A percentile compares a stretch with the other conserved stretches of the same genome.
Conservation (phyloP, 2,329 filamentous ascomycete genomes). For the Penicillium occitanis region DNA sequence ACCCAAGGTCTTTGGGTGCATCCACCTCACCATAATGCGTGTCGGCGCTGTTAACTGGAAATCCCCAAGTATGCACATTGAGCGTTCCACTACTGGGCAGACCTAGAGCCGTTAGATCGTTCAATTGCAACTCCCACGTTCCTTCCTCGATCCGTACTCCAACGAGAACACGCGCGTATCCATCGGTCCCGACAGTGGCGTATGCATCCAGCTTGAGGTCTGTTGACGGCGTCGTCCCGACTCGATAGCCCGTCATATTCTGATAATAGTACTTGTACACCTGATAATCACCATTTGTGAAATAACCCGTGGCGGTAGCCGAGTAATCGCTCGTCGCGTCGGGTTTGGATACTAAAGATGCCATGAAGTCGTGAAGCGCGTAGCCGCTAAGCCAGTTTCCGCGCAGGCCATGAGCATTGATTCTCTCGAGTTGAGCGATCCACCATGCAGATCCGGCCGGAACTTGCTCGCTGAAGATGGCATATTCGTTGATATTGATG, state of each 20-base stretch:
- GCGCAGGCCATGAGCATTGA: conserved; percentile 43
- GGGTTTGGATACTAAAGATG: conserved; percentile 32
- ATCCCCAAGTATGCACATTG: conserved; percentile 34
- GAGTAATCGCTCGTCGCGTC: conserved; percentile 27
- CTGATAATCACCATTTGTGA: conserved; percentile 46
- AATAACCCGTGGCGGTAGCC: conserved; percentile 37
- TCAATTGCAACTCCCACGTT: conserved; percentile 38
- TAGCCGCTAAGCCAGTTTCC: conserved; percentile 47
- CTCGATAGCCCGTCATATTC: conserved; percentile 46
- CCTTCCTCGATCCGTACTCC: conserved; percentile 35
- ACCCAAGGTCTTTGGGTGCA: conserved; percentile 34
- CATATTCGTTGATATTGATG: conserved; percentile 55
- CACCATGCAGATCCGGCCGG: conserved; percentile 47
- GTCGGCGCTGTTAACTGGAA: conserved; percentile 21
- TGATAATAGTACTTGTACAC: conserved; percentile 51
- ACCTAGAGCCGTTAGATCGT: conserved; percentile 35
- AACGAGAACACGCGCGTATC: conserved; percentile 37
- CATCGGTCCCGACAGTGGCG: conserved; percentile 34
- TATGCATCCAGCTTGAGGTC: conserved; percentile 43
- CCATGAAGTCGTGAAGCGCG: conserved; percentile 45
- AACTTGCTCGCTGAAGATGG: conserved; percentile 41
- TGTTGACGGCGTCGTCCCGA: conserved; percentile 36
- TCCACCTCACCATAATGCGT: conserved; percentile 32
- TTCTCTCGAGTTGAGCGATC: conserved; percentile 50
- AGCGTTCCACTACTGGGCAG: conserved; percentile 35